phyloP scores from a whole-genome alignment of 2,329 filamentous ascomycete genomes.

The Pseudocercospora eumusae region DNA sequence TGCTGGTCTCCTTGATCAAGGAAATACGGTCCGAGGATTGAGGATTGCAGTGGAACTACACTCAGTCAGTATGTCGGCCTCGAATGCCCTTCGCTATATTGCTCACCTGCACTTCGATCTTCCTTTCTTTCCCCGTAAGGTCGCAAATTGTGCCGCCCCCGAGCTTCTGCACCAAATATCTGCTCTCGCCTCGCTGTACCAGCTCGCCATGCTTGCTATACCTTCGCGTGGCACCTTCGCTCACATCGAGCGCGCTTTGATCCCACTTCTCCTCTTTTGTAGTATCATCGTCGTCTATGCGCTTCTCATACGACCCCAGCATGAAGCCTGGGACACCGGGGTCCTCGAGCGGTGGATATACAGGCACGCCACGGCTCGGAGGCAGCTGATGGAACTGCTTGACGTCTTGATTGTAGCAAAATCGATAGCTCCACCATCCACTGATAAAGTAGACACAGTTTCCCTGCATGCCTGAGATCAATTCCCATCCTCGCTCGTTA shows the following conservation, averaged over 20 bases:
- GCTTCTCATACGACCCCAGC: slow-evolving; percentile 62
- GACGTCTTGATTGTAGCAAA: slow-evolving; percentile 85
- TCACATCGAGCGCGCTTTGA: slow-evolving; percentile 35
- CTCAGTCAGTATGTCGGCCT: not conserved
- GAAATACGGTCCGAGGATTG: slow-evolving; percentile 75
- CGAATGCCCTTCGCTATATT: not conserved
- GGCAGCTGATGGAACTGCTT: slow-evolving; percentile 87
- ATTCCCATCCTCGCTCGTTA: slow-evolving; percentile 73
- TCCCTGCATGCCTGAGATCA: slow-evolving; percentile 74
- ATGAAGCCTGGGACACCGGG: slow-evolving; percentile 73
- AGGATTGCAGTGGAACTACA: slow-evolving; percentile 72
- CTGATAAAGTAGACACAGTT: slow-evolving; percentile 80
- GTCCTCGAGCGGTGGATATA: slow-evolving; percentile 74
- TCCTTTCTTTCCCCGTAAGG: slow-evolving; percentile 76
- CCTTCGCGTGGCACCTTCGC: slow-evolving; percentile 34
- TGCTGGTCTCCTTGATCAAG: slow-evolving; percentile 90
- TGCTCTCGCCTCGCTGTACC: slow-evolving; percentile 78
- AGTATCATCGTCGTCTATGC: slow-evolving; percentile 36
- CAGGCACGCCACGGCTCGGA: slow-evolving; percentile 64
- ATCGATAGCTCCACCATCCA: slow-evolving; percentile 95
- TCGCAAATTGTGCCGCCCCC: slow-evolving; percentile 81
- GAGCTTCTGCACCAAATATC: slow-evolving; percentile 82
- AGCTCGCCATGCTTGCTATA: slow-evolving; percentile 51
- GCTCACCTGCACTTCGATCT: slow-evolving; percentile 72
- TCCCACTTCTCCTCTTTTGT: slow-evolving; percentile 29